Conservation (phyloP, 78 protist species). For the Paulinella micropora region DNA sequence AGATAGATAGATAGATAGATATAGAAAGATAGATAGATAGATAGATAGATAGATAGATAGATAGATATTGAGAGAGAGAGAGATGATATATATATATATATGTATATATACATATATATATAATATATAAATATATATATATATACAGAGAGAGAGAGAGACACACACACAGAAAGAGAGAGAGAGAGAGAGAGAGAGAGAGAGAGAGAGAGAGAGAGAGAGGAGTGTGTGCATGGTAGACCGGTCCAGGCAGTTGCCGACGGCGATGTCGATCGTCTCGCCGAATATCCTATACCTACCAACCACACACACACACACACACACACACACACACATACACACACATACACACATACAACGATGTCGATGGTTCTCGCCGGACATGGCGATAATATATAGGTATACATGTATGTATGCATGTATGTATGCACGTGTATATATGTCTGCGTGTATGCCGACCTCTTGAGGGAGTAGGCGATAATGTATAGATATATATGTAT, state of each 20-base stretch:
- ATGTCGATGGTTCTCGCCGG: too few species aligned
- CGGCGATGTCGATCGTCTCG: constrained; percentile 97
- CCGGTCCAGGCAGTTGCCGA: constrained; percentile 80
- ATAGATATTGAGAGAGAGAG: neutral
- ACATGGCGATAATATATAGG: too few species aligned
- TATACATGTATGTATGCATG: too few species aligned
- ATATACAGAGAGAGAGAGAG: neutral
- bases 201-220: neutral
- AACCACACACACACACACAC: too few species aligned
- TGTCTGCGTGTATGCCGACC: too few species aligned
- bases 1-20: neutral
- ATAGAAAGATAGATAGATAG: neutral
- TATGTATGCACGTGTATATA: too few species aligned
- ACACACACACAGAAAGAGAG: neutral
- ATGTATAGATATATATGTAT: too few species aligned
- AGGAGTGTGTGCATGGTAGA: constrained; percentile 36
- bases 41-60: neutral
- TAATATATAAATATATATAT: too few species aligned
- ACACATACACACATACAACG: too few species aligned
- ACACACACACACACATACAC: too few species aligned
- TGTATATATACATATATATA: too few species aligned
- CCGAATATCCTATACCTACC: constrained; percentile 88
- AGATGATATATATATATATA: too few species aligned
- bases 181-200: neutral
- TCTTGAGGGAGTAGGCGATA: neutral